A percentile compares a stretch with the other conserved stretches of the same genome.
phyloP scores from a whole-genome alignment of 371 early-diverging fungal species.

The Mucor irregularis region DNA sequence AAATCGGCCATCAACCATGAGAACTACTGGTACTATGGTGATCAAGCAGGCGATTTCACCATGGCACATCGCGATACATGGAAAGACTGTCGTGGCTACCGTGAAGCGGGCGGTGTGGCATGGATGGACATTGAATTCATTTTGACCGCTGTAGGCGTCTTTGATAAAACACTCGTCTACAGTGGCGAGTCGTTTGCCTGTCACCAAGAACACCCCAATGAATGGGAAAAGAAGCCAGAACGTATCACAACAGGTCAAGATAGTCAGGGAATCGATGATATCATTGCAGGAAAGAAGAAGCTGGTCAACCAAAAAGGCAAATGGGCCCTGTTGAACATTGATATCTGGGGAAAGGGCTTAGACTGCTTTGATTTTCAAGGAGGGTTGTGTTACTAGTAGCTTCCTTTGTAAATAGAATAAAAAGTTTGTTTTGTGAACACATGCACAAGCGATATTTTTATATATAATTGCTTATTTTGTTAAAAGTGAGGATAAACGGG shows the following conservation, averaged over 20 bases:
- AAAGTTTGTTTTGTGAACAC: not conserved
- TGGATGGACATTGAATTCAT: constrained; percentile 53
- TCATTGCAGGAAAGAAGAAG: constrained; percentile 22
- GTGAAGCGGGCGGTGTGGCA: constrained; percentile 46
- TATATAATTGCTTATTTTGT: too few species aligned
- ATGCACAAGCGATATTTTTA: not conserved
- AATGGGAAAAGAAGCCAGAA: constrained; percentile 40
- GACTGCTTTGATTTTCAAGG: constrained; percentile 41
- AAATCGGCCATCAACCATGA: constrained; percentile 21
- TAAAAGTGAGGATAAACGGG: too few species aligned
- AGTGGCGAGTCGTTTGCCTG: constrained; percentile 36
- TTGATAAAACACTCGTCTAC: constrained; percentile 36
- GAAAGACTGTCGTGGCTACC: constrained; percentile 38
- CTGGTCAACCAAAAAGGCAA: constrained; percentile 36
- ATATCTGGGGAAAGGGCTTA: constrained; percentile 44
- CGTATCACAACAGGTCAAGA: constrained; percentile 11
- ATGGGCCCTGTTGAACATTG: constrained; percentile 40
- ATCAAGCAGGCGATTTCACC: constrained; percentile 51
- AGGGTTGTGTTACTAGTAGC: constrained; percentile 23
- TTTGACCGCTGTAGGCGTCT: constrained; percentile 38
- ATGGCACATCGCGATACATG: constrained; percentile 51
- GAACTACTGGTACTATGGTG: constrained; percentile 29
- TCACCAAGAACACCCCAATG: constrained; percentile 45
- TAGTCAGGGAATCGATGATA: constrained; percentile 25
- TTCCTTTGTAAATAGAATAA: not conserved